phyloP scores from a whole-genome alignment of 306 rosid genomes.

The Acmispon strigosus region DNA sequence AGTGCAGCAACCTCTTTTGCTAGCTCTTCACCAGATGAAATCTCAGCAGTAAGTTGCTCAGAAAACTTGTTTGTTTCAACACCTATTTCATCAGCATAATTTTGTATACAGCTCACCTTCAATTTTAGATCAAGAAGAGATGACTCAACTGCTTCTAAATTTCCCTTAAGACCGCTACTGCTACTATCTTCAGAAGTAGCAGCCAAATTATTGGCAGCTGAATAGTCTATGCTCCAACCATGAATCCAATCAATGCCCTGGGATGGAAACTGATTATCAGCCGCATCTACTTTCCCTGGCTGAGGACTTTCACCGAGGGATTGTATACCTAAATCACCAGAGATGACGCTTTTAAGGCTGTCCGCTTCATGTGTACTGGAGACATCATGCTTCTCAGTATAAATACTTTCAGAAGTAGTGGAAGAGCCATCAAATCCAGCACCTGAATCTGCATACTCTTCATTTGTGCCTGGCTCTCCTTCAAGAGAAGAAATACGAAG shows the following conservation, averaged over 20 bases:
- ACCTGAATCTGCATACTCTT: constrained; percentile 73
- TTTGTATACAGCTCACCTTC: constrained; percentile 61
- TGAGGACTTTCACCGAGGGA: constrained; percentile 57
- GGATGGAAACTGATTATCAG: constrained; percentile 44
- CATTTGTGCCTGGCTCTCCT: constrained; percentile 53
- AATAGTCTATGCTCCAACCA: constrained; percentile 65
- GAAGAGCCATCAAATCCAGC: constrained; percentile 88
- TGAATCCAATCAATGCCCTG: constrained; percentile 64
- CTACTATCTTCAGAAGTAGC: constrained; percentile 60
- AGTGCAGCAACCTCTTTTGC: constrained; percentile 62
- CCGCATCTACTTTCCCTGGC: constrained; percentile 60
- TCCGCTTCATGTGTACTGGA: constrained; percentile 67
- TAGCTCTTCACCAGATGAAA: constrained; percentile 69
- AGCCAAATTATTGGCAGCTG: constrained; percentile 51
- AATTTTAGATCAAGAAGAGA: constrained; percentile 69
- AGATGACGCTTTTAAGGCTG: constrained; percentile 61
- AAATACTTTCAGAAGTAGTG: constrained; percentile 77
- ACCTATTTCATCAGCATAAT: constrained; percentile 72
- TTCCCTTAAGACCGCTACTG: constrained; percentile 53
- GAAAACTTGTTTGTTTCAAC: constrained; percentile 53
- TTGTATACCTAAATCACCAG: constrained; percentile 63
- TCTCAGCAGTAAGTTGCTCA: constrained; percentile 69
- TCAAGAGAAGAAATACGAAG: constrained; percentile 44
- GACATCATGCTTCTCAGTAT: constrained; percentile 78
- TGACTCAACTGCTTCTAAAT: constrained; percentile 69